These are phyloP conservation scores for Irpex lacteus DNA, from an alignment of 1,284 basidiomycete species.

Conservation along the genomic window DNA sequence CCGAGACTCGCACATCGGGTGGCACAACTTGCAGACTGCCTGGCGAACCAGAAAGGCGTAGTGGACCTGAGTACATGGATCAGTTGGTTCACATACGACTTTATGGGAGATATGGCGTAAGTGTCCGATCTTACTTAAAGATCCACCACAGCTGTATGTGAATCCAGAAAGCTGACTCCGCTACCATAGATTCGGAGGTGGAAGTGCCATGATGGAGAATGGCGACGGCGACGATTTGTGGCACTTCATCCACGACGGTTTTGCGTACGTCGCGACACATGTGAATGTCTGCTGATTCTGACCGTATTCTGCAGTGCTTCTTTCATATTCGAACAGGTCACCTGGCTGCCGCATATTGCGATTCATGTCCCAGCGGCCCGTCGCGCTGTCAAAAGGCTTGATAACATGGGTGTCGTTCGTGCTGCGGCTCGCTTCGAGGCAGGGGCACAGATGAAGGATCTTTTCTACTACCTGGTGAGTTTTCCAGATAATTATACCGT, in stretches of 20 bases:
- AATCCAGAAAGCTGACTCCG: not conserved
- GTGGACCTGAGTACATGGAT: constrained; percentile 10
- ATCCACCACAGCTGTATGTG: not conserved
- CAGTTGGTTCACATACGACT: constrained; percentile 13
- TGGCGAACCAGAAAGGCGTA: not conserved
- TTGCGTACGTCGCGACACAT: not conserved
- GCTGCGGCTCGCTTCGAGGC: constrained; percentile 2
- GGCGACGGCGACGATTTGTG: constrained; percentile 9
- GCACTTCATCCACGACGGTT: constrained; percentile 4
- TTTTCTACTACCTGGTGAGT: constrained; percentile 21
- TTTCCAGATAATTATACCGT: not conserved
- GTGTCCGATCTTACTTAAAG: not conserved
- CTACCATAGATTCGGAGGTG: constrained; percentile 9
- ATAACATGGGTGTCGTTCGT: constrained; percentile 12
- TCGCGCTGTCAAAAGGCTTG: constrained; percentile 13
- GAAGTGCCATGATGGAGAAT: constrained; percentile 6
- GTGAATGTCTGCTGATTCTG: not conserved
- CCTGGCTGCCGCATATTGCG: constrained; percentile 23
- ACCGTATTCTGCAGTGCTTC: not conserved
- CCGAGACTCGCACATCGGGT: constrained; percentile 9
- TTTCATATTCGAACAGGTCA: constrained; percentile 18
- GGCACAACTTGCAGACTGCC: constrained; percentile 4
- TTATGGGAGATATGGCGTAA: constrained; percentile 13
- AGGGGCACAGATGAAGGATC: constrained; percentile 16
- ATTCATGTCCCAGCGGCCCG: constrained; percentile 18